Conservation (phyloP, 257 asterid genomes). For the Fraxinus cuspidata region DNA sequence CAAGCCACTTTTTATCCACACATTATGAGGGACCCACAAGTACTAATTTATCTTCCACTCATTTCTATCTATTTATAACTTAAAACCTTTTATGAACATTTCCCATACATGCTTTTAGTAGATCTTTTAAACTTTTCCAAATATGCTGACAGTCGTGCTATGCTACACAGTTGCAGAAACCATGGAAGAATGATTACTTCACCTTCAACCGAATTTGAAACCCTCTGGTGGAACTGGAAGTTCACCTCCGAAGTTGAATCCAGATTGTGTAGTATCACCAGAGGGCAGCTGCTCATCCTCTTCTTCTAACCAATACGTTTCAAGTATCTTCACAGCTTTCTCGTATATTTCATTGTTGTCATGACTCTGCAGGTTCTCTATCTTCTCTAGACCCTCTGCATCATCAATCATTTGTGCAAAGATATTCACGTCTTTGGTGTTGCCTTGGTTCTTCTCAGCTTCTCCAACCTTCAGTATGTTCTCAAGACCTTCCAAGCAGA, state of each 20-base stretch:
- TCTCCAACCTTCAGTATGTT: slow-evolving; percentile 87
- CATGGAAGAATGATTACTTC: not conserved
- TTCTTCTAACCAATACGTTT: slow-evolving; percentile 80
- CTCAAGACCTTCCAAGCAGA: slow-evolving; percentile 85
- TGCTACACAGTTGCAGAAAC: not conserved
- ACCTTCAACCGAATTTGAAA: slow-evolving; percentile 67
- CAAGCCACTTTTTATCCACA: too few relatives aligned
- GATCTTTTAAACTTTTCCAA: not conserved
- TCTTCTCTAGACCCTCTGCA: slow-evolving; percentile 79
- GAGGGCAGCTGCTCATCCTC: slow-evolving; percentile 61
- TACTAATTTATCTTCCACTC: too few relatives aligned
- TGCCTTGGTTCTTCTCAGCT: slow-evolving; percentile 71
- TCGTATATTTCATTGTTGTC: slow-evolving; percentile 80
- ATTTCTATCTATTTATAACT: too few relatives aligned
- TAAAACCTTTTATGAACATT: too few relatives aligned
- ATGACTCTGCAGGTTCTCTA: slow-evolving; percentile 74
- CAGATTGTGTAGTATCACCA: slow-evolving; percentile 48
- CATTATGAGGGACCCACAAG: too few relatives aligned
- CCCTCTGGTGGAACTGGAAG: slow-evolving; percentile 69
- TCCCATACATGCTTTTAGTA: not conserved
- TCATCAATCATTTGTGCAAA: slow-evolving; percentile 87
- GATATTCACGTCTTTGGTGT: slow-evolving; percentile 58
- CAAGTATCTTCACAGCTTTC: slow-evolving; percentile 81
- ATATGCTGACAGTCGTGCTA: not conserved
- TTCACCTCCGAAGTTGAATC: slow-evolving; percentile 63